phyloP scores from a whole-genome alignment of 257 asterid genomes.

The Datura wrightii region DNA sequence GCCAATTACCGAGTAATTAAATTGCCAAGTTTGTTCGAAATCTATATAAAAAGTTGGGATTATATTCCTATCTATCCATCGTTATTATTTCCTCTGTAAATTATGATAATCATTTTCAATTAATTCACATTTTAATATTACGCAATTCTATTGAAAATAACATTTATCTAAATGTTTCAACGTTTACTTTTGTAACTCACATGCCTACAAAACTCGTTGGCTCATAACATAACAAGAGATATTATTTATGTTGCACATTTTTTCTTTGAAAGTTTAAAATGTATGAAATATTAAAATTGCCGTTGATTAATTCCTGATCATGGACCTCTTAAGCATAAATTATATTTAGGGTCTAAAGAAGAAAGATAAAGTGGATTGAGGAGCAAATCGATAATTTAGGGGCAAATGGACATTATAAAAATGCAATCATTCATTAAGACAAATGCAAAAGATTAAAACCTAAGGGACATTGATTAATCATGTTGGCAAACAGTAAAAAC shows the following conservation, averaged over 20 bases:
- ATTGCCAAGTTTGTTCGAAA: background rate
- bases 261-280: background rate
- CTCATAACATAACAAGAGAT: background rate
- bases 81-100: no score
- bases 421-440: slow-evolving; percentile 1
- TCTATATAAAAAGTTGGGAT: background rate
- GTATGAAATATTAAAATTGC: background rate
- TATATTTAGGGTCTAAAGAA: background rate
- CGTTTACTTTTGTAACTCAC: background rate
- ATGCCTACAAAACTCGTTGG: background rate
- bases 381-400: background rate
- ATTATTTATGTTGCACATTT: background rate
- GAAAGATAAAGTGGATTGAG: background rate
- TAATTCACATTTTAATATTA: background rate
- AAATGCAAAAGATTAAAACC: slow-evolving; percentile 3
- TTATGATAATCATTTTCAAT: background rate
- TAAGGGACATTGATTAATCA: slow-evolving; percentile 19
- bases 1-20: background rate
- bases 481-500: background rate
- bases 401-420: background rate
- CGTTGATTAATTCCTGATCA: background rate
- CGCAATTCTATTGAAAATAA: background rate
- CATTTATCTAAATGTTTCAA: background rate
- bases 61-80: no score
- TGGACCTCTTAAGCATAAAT: background rate